Percentiles rank a stretch among this genome's conserved stretches.
Evolutionary conservation across 768 basidiomycete species (phyloP).

Genomic region (Piloderma croceum): DNA sequence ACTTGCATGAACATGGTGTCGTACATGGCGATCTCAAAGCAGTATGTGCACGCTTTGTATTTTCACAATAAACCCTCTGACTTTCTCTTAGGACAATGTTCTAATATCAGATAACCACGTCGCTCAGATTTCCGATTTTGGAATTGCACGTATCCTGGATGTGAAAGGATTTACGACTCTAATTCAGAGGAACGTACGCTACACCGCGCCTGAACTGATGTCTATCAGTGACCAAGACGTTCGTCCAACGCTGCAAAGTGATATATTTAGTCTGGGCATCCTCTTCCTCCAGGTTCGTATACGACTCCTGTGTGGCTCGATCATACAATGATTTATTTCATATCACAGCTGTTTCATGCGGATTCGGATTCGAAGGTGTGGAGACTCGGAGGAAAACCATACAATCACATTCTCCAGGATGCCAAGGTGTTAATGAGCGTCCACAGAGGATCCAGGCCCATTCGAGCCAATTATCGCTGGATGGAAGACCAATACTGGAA

Average conservation of each 20-base stretch:
- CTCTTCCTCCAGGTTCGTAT: background rate
- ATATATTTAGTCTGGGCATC: background rate
- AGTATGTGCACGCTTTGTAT: constrained; percentile 1
- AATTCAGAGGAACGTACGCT: background rate
- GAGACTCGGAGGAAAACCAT: background rate
- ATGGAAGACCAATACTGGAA: background rate
- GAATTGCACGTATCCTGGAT: constrained; percentile 12
- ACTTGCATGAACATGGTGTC: constrained; percentile 7
- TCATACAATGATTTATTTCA: background rate
- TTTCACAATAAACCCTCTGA: background rate
- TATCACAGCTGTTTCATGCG: background rate
- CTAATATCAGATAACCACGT: constrained; percentile 13
- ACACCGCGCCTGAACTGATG: background rate
- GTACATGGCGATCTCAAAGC: constrained; percentile 10
- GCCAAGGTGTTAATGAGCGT: background rate
- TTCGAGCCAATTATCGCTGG: background rate
- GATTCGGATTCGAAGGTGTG: background rate
- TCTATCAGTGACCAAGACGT: background rate
- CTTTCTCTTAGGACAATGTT: constrained; percentile 15
- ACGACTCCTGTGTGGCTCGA: background rate
- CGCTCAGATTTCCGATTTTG: constrained; percentile 20
- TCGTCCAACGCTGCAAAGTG: background rate
- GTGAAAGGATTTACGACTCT: constrained; percentile 7
- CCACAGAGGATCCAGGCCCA: background rate
- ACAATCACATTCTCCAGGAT: background rate